Percentiles rank a stretch among this genome's conserved stretches.
These are phyloP conservation scores for Blastosporella zonata DNA, from an alignment of 1,284 basidiomycete species.

Conservation along the genomic window DNA sequence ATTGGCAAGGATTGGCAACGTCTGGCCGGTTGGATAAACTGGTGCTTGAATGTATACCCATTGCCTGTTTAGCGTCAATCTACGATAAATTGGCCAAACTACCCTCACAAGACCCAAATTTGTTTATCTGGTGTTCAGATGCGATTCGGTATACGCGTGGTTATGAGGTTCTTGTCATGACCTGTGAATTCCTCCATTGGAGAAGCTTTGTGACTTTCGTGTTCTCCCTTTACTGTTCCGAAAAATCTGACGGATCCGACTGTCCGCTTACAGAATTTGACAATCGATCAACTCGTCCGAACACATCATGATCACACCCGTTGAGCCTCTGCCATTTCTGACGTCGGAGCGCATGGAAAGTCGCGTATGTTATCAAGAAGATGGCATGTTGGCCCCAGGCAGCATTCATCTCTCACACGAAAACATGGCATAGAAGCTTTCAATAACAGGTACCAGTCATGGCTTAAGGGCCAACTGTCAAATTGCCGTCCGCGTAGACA, in stretches of 20 bases:
- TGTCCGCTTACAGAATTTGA: neutral
- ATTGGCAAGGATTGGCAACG: too few species aligned
- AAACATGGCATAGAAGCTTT: constrained; percentile 17
- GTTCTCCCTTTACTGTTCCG: neutral
- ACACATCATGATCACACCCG: constrained; percentile 11
- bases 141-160: too few species aligned
- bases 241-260: neutral
- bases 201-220: neutral
- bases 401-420: neutral
- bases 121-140: too few species aligned
- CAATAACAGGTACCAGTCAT: constrained; percentile 17
- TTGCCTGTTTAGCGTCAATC: too few species aligned
- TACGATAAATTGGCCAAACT: too few species aligned
- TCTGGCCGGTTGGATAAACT: too few species aligned
- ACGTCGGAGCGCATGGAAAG: constrained; percentile 7
- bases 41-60: too few species aligned
- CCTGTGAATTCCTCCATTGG: neutral
- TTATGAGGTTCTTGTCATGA: too few species aligned
- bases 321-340: constrained; percentile 9
- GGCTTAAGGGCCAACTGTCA: constrained; percentile 28
- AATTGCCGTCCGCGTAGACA: constrained; percentile 16
- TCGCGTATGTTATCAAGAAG: neutral
- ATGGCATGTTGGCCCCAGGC: constrained; percentile 3
- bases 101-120: too few species aligned
- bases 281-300: neutral